Evolutionary conservation across 1,284 basidiomycete species (phyloP), one percentile per base, ranked within the genome.

Genomic region (Megacollybia platyphylla): DNA sequence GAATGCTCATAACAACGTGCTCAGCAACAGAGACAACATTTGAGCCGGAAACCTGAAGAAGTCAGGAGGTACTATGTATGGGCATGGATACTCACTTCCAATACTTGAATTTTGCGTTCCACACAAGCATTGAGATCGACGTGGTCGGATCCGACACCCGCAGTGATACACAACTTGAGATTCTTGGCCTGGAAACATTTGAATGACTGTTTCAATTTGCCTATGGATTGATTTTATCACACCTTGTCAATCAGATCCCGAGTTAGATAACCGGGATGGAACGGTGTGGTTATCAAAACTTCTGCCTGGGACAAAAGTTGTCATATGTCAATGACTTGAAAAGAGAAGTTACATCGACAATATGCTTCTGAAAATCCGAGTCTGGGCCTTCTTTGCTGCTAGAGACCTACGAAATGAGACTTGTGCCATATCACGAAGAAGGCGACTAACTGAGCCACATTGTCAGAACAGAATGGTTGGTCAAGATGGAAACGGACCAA

Each of bases 131-230:
- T 82, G 44, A 96, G 73, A 60, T 96, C 90, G 54, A 96, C 79
- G 64, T 91, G 88, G 66, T 94, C 92, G 27, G 88, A 92, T 9
- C 91, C 91, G 39, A 97, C 91, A 64, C 92, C 92, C 42, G 92
- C 92, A 7, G 92, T 97, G 54, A 96, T 75, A 56, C 86, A 90
- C 49, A 94, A 64, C 67, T 92, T 94, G 54, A 97, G 76, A 55
- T 94, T 93, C 64, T 83, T 83, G 30, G 92, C 88, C 72, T 87
- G 41, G 1, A 41, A 6, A 36, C 15, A 20, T n/a, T 45, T 37
- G n/a, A 43, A 7, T 26, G 20, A 26, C 11, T 28, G 36, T 32
- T 31, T 18, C n/a, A n/a, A n/a, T n/a, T 6, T 18, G 9, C 24
- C 15, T 20, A 32, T 29, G 32, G 8, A 7, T 27, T 5, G 1